Evolutionary conservation across 2,329 filamentous ascomycete genomes (phyloP), one percentile per base, ranked within the genome.

Genomic region (Claviceps spartinae): DNA sequence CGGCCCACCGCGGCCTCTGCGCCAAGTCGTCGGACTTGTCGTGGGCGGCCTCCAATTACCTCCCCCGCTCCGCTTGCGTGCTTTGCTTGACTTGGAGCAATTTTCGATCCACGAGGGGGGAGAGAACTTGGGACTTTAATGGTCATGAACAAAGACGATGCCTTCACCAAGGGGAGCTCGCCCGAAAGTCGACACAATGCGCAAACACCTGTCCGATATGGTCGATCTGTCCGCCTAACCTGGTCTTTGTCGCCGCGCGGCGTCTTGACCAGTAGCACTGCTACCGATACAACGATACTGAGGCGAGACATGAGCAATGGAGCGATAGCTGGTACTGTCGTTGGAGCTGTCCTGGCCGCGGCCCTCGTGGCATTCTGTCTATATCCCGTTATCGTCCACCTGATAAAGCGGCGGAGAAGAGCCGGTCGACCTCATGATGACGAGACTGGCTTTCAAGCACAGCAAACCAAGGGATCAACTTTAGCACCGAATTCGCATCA

Each of bases 301-400:
- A 65, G 59, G 54, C 63, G 66, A 46, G 54, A 61, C 37, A 53
- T 69, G 50, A 58, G 59, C 50, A 57, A 66, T 55, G 68, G 67
- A 42, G 63, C 62, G 47, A 62, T 70, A 48, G 69, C 67, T 2
- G 69, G 69, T 38, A 59, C 68, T 49, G 63, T 65, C 26, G 59
- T 71, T 44, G 69, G 69, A 36, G 58, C 63, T 49, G 50, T 68
- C 42, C 54, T 69, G 45, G 67, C 59, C 43, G 56, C 63, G 45
- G 59, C 56, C 14, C 61, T 71, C 13, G 52, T 69, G 47, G 55
- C 61, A 49, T 56, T 71, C 38, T 71, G 69, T 50, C 62, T 69
- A 41, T 71, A 71, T 50, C 69, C 69, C 14, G 61, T 71, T 51
- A 54, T 71, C 40, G 58, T 71, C 47, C 57, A 65, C 45, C 58